These are phyloP conservation scores for Musa itinerans DNA, from an alignment of 176 grass and related monocot genomes.

Conservation along the genomic window DNA sequence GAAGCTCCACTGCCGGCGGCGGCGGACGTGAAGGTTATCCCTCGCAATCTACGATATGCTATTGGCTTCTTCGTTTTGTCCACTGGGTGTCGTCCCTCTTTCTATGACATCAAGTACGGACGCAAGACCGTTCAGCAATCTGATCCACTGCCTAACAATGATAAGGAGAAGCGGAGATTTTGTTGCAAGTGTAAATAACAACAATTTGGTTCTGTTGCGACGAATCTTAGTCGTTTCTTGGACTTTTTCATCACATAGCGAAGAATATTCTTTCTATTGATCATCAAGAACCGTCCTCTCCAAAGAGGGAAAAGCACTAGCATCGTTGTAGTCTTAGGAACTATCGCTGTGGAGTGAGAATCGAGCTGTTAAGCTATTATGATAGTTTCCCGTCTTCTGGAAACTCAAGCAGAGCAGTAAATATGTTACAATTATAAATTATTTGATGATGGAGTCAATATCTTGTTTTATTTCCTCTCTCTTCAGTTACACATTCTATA, in stretches of 20 bases:
- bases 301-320: no score
- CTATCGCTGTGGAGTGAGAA: no score
- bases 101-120: no score
- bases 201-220: background rate
- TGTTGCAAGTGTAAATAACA: background rate
- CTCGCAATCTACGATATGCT: background rate
- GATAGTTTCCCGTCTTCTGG: no score
- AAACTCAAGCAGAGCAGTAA: no score
- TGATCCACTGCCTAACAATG: no score
- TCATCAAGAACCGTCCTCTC: no score
- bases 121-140: no score
- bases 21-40: slow-evolving; percentile 27
- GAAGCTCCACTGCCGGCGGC: slow-evolving; percentile 17
- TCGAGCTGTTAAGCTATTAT: no score
- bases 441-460: background rate
- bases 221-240: background rate
- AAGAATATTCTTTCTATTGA: background rate
- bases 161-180: background rate
- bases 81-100: background rate
- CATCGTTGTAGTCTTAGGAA: no score
- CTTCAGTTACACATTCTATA: background rate
- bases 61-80: background rate
- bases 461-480: background rate
- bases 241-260: background rate
- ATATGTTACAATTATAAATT: background rate